Evolutionary conservation across 2,329 filamentous ascomycete species (phyloP).

Genomic region (Herpotrichia juniperi): DNA sequence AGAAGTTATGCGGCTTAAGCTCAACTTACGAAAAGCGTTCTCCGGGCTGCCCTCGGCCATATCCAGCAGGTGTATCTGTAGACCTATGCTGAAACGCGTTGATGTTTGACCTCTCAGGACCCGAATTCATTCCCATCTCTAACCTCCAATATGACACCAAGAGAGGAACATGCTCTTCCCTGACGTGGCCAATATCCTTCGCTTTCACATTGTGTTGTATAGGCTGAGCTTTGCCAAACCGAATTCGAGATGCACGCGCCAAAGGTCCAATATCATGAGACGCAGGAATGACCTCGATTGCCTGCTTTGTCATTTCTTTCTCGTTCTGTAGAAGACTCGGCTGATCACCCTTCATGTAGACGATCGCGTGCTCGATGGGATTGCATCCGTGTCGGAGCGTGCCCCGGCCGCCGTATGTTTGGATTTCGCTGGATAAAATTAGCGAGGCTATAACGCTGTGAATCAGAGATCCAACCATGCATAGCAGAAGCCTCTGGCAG

Average conservation of each 20-base stretch:
- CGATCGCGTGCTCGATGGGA: conserved; percentile 40
- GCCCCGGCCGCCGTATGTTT: conserved; percentile 43
- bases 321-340: not conserved
- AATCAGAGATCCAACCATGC: not conserved
- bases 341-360: conserved; percentile 25
- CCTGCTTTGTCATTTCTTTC: not conserved
- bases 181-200: conserved; percentile 7
- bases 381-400: conserved; percentile 40
- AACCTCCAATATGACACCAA: conserved; percentile 2
- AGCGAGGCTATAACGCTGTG: not conserved
- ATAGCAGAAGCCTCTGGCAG: not conserved
- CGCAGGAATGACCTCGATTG: not conserved
- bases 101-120: not conserved
- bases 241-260: not conserved
- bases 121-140: conserved; percentile 3
- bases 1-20: not conserved
- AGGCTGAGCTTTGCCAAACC: not conserved
- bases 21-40: not conserved
- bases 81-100: not conserved
- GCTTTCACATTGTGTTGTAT: conserved; percentile 6
- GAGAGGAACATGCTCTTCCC: not conserved
- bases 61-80: not conserved
- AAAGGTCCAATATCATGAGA: not conserved
- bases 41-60: not conserved
- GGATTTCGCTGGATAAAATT: not conserved